Conservation (phyloP, 139 green algal species). For the Marvania coccoides region DNA sequence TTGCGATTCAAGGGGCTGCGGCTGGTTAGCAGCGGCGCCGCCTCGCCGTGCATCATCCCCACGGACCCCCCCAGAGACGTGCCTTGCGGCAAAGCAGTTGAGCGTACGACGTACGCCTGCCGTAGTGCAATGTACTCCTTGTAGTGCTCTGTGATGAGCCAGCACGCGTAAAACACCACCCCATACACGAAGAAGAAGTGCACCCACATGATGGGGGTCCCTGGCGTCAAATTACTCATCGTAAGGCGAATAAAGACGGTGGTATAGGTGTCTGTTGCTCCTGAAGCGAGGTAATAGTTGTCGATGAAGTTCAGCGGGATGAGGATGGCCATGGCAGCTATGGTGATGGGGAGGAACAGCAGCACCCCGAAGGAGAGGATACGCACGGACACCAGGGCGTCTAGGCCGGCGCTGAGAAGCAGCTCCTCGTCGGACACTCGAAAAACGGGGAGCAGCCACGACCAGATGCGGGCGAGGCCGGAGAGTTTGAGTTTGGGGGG, state of each 20-base stretch:
- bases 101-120: conserved; percentile 24
- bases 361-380: conserved; percentile 31
- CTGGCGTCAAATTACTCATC: conserved; percentile 25
- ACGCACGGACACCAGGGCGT: conserved; percentile 27
- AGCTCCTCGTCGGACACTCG: conserved; percentile 33
- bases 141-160: conserved; percentile 27
- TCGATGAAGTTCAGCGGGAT: conserved; percentile 22
- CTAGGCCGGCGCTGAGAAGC: conserved; percentile 36
- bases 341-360: conserved; percentile 36
- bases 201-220: conserved; percentile 14
- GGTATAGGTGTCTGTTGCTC: conserved; percentile 2
- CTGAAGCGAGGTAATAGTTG: neutral
- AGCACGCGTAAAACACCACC: conserved; percentile 16
- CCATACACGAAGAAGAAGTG: conserved; percentile 28
- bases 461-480: conserved; percentile 14
- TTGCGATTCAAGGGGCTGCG: neutral
- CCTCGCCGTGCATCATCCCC: neutral
- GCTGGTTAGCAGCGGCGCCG: neutral
- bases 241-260: conserved; percentile 28
- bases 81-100: neutral
- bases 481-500: conserved; percentile 13
- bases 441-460: conserved; percentile 44
- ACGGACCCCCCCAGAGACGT: neutral
- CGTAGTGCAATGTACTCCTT: conserved; percentile 34
- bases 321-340: conserved; percentile 20